A percentile compares a stretch with the other conserved stretches of the same genome.
phyloP scores from a whole-genome alignment of 2,329 filamentous ascomycete species.

The Helminthosporium solani region DNA sequence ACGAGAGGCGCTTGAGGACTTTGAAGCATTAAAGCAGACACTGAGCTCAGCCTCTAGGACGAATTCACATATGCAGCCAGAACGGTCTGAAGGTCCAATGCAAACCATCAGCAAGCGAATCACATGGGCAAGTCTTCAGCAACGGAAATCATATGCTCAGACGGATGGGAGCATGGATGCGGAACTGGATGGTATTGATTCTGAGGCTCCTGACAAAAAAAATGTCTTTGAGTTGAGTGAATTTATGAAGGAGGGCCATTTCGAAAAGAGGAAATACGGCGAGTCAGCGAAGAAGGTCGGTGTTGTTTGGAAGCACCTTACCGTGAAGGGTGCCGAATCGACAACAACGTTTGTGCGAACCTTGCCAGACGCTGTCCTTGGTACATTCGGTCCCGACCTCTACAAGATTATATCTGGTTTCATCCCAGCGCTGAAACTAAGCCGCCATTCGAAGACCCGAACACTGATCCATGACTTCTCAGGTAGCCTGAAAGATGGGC shows the following conservation, averaged over 20 bases:
- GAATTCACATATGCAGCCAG: constrained; percentile 26
- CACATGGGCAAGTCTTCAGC: constrained; percentile 17
- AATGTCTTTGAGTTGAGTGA: constrained; percentile 67
- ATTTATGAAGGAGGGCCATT: constrained; percentile 73
- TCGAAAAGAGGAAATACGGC: constrained; percentile 70
- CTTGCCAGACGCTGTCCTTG: constrained; percentile 68
- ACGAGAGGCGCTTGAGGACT: constrained; percentile 59
- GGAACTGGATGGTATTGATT: constrained; percentile 24
- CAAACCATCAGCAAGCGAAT: constrained; percentile 31
- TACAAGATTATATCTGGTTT: constrained; percentile 63
- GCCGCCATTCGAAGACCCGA: constrained; percentile 52
- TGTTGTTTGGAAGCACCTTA: constrained; percentile 74
- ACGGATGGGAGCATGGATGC: constrained; percentile 18
- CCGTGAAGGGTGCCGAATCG: constrained; percentile 69
- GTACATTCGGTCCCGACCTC: constrained; percentile 76
- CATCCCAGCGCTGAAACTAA: constrained; percentile 53
- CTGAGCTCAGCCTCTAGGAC: constrained; percentile 56
- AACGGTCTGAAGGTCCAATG: constrained; percentile 25
- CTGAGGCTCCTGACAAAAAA: constrained; percentile 48
- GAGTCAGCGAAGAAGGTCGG: constrained; percentile 74
- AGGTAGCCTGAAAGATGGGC: constrained; percentile 65
- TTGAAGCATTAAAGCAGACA: constrained; percentile 57
- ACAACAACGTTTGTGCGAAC: constrained; percentile 70
- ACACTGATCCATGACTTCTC: constrained; percentile 66
- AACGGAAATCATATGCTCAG: constrained; percentile 15